These are phyloP conservation scores for Nakazawaea wyomingensis DNA, from an alignment of 805 yeast genomes.

Conservation along the genomic window DNA sequence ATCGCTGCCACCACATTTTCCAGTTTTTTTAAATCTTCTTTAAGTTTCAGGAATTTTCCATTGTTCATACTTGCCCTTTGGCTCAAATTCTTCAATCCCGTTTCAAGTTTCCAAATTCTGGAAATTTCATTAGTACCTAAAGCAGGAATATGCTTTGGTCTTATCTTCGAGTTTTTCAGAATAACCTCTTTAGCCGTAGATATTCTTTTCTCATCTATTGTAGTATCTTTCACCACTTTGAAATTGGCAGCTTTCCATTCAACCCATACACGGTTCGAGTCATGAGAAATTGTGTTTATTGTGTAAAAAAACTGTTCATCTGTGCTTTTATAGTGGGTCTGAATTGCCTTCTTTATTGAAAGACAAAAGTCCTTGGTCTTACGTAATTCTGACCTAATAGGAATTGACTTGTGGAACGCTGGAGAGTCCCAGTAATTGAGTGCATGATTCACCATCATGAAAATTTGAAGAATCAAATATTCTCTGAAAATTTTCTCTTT, in stretches of 20 bases:
- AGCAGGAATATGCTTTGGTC: slow-evolving; percentile 5
- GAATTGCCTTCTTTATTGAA: slow-evolving; percentile 1
- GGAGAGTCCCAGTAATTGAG: not conserved
- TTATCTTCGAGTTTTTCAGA: slow-evolving; percentile 6
- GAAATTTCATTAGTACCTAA: slow-evolving; percentile 12
- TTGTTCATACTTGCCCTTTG: not conserved
- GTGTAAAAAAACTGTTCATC: slow-evolving; percentile 9
- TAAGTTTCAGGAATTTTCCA: slow-evolving; percentile 4
- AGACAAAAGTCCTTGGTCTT: slow-evolving; percentile 6
- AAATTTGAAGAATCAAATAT: not conserved
- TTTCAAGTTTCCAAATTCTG: slow-evolving; percentile 8
- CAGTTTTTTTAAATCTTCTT: slow-evolving; percentile 6
- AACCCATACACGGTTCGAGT: slow-evolving; percentile 5
- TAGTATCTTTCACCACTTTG: slow-evolving; percentile 1
- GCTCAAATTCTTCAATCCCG: slow-evolving; percentile 3
- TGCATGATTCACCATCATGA: slow-evolving; percentile 1
- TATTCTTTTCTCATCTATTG: not conserved
- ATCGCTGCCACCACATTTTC: not conserved
- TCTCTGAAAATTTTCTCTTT: slow-evolving; percentile 2
- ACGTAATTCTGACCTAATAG: slow-evolving; percentile 1
- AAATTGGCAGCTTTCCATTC: slow-evolving; percentile 6
- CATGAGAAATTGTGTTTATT: slow-evolving; percentile 1
- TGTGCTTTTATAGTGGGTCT: slow-evolving; percentile 3
- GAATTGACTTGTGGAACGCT: not conserved
- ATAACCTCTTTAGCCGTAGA: not conserved